Conservation (phyloP, 2,329 filamentous ascomycete species). For the Fusarium papillatum region DNA sequence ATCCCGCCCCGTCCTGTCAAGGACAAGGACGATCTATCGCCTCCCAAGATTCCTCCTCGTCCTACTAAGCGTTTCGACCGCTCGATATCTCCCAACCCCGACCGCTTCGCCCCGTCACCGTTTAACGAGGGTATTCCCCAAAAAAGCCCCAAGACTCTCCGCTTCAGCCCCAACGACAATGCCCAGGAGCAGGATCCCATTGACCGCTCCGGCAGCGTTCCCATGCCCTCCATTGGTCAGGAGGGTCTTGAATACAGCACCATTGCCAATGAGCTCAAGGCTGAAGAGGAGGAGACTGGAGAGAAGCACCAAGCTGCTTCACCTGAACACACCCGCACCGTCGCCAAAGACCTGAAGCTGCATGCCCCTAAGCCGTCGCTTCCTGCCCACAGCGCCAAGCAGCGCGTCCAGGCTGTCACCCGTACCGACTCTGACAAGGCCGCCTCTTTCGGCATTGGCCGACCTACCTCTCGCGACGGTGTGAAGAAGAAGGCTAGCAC, state of each 20-base stretch:
- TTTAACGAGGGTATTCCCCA: constrained; percentile 78
- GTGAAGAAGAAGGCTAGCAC: constrained; percentile 77
- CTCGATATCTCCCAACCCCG: constrained; percentile 81
- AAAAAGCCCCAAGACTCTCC: constrained; percentile 57
- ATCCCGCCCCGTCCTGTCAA: constrained; percentile 70
- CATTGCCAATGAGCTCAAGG: constrained; percentile 58
- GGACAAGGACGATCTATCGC: constrained; percentile 57
- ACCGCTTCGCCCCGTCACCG: constrained; percentile 88
- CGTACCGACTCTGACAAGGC: constrained; percentile 92
- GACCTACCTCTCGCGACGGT: constrained; percentile 65
- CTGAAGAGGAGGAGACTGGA: constrained; percentile 57
- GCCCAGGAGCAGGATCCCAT: constrained; percentile 55
- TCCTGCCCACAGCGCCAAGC: constrained; percentile 84
- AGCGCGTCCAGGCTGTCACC: constrained; percentile 86
- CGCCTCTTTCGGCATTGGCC: constrained; percentile 87
- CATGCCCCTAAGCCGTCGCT: constrained; percentile 92
- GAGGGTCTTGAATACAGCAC: constrained; percentile 91
- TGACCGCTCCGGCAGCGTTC: constrained; percentile 81
- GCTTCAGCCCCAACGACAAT: constrained; percentile 52
- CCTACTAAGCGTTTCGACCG: constrained; percentile 82
- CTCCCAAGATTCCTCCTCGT: constrained; percentile 83
- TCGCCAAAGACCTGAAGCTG: constrained; percentile 86
- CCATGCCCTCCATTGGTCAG: constrained; percentile 87
- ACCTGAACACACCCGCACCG: constrained; percentile 81
- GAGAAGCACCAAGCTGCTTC: constrained; percentile 55